These are phyloP conservation scores for Berberis thunbergii DNA, from an alignment of 164 flowering plant species.

Conservation along the genomic window DNA sequence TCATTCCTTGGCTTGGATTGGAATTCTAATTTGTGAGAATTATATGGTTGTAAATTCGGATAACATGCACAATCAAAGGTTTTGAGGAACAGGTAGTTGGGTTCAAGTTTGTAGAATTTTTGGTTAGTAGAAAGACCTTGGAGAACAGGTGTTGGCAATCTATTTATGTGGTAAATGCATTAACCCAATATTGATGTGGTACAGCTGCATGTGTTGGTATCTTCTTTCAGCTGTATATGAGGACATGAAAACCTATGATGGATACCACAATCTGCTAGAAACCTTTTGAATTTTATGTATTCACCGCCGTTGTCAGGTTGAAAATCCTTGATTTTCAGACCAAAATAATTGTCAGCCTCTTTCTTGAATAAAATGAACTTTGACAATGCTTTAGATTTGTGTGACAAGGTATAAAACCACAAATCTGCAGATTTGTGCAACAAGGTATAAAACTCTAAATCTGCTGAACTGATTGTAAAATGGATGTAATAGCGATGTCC, in stretches of 20 bases:
- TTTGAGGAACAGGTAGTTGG: neutral
- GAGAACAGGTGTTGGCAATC: neutral
- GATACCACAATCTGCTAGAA: neutral
- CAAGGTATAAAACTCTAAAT: neutral
- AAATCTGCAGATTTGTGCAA: too few relatives aligned
- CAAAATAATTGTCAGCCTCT: neutral
- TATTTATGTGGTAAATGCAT: slow-evolving; percentile 1
- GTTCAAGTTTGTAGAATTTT: neutral
- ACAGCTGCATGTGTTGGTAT: neutral
- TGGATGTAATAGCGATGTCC: neutral
- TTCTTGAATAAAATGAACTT: neutral
- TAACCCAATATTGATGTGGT: neutral
- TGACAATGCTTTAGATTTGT: neutral
- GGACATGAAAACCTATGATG: neutral
- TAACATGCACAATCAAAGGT: slow-evolving; percentile 2
- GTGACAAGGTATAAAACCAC: neutral
- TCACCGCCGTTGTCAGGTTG: neutral
- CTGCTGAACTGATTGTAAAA: neutral
- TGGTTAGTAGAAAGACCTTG: neutral
- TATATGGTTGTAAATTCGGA: neutral
- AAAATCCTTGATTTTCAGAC: neutral
- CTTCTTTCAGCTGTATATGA: neutral
- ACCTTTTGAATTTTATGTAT: neutral
- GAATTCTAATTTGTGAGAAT: neutral
- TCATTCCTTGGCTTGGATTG: neutral